Base-by-base conservation (phyloP, 2,329 filamentous ascomycete species). In the Alternaria sp. region DNA sequence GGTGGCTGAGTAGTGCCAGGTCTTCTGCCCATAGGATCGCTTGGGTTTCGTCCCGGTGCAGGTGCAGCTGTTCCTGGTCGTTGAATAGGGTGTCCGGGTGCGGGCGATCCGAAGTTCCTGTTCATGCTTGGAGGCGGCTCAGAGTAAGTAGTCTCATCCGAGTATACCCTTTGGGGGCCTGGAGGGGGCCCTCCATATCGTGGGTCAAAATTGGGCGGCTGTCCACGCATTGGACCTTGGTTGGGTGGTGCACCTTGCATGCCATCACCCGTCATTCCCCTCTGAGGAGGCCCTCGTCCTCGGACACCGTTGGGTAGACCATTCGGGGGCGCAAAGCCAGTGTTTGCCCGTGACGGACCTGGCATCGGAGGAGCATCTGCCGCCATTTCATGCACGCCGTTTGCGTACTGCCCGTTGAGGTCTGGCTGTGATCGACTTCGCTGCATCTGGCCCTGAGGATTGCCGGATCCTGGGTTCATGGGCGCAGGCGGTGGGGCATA, bases 381-480 rank as follows among this genome's bases (percentile, higher is more conserved):
- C 2, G 87, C 89, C 86, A 94, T 90, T 72, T 93, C 92, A 69
- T 93, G 93, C 1, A 91, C 85, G 11, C 59, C 65, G 46, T 74
- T 70, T 15, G 66, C 64, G 46, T 79, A 76, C 47, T 77, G 77
- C 1, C 68, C 72, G 57, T 79, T 74, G 54, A 91, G 80, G 73
- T 91, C 87, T 28, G 90, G 89, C 73, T 92, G 90, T 11, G 90
- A 92, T 67, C 89, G 89, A 15, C 88, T 87, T 63, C 86, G 85
- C 62, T 83, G 86, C 54, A 90, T 70, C 56, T 79, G 75, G 44
- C 77, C 75, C 52, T 75, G 73, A 57, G 73, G 74, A n/a, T 70
- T 62, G 12, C 69, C 61, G 26, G 69, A 69, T 4, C 59, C 45
- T 44, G 60, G 23, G 19, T 62, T 57, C 15, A 46, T 54, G 6